A percentile compares a stretch with the other conserved stretches of the same genome.
Evolutionary conservation across 208 protist genomes (phyloP).

Genomic region (Leishmania aethiopica): DNA sequence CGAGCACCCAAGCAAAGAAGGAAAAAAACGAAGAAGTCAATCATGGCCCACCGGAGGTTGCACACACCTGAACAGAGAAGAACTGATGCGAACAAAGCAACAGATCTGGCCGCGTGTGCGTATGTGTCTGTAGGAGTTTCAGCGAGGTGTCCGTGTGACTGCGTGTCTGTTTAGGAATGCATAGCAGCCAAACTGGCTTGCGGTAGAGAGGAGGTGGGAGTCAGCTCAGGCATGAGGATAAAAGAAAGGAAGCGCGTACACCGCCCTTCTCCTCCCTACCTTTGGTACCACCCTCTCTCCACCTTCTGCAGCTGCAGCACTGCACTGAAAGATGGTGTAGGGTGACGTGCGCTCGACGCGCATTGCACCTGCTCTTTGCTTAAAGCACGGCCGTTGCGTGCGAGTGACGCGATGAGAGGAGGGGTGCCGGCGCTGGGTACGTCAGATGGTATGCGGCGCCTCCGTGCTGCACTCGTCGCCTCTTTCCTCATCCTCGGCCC

Average conservation of each 20-base stretch:
- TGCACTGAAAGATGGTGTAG: neutral
- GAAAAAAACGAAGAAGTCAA: no score
- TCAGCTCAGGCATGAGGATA: neutral
- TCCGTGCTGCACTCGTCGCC: neutral
- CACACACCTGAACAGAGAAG: neutral
- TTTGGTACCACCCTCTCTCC: neutral
- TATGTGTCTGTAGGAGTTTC: slow-evolving; percentile 5
- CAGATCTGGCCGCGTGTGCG: neutral
- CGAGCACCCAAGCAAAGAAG: neutral
- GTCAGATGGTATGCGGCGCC: neutral
- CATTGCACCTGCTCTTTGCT: neutral
- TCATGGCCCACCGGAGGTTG: neutral
- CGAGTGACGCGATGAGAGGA: neutral
- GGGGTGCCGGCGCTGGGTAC: neutral
- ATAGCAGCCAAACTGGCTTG: neutral
- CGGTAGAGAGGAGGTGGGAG: neutral
- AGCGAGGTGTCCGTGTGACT: neutral
- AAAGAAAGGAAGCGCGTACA: neutral
- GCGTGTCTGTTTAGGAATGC: slow-evolving; percentile 11
- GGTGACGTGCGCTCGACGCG: neutral
- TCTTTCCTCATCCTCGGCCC: neutral
- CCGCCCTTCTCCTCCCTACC: neutral
- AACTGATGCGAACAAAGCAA: neutral
- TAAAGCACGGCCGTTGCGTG: neutral
- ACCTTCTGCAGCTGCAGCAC: neutral